Conservation (phyloP, 2,329 filamentous ascomycete species). For the Zasmidium angulare region DNA sequence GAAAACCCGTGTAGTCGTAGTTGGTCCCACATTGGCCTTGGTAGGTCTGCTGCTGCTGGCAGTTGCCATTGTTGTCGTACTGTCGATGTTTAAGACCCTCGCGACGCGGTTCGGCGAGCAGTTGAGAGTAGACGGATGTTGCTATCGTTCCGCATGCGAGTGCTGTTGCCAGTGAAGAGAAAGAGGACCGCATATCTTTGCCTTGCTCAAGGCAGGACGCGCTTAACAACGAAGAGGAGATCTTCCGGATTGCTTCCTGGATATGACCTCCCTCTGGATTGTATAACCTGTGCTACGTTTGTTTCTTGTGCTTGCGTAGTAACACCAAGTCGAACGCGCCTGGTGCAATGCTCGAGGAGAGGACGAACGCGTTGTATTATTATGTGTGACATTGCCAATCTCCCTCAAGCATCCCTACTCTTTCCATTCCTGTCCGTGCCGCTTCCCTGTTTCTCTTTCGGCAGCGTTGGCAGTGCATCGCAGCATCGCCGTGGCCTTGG, state of each 20-base stretch:
- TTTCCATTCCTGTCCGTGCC: background rate
- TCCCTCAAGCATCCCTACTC: background rate
- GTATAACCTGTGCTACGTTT: background rate
- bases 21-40: conserved; percentile 12
- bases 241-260: too few relatives aligned
- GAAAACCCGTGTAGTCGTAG: conserved; percentile 18
- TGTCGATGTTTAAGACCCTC: background rate
- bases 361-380: too few relatives aligned
- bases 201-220: background rate
- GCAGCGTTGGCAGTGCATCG: background rate
- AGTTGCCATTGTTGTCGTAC: background rate
- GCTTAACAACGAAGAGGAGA: too few relatives aligned
- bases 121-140: background rate
- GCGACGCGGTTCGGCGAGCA: background rate
- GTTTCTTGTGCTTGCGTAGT: background rate
- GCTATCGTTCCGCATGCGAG: background rate
- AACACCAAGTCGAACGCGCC: background rate
- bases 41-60: background rate
- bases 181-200: background rate
- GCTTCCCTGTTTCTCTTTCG: background rate
- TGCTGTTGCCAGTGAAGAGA: background rate
- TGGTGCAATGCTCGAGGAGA: background rate
- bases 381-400: background rate
- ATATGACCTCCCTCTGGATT: background rate
- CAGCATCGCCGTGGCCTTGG: background rate